These are phyloP conservation scores for Solanum arcanum DNA, from an alignment of 257 asterid species.

Conservation along the genomic window DNA sequence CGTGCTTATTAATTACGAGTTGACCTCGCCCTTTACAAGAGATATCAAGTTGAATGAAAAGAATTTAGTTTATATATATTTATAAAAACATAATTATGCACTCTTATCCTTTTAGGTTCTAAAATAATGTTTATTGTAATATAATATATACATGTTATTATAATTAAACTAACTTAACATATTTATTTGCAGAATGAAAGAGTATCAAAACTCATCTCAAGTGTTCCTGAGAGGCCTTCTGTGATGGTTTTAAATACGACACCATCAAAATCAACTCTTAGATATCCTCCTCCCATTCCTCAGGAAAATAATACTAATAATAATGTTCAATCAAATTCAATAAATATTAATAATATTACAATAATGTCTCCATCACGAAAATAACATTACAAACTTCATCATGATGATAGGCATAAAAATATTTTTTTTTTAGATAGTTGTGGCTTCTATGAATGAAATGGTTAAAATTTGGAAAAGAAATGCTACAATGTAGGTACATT, in stretches of 20 bases:
- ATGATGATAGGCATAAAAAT: conserved; percentile 20
- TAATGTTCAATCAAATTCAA: background rate
- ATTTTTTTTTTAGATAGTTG: conserved; percentile 21
- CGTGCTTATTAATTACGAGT: background rate
- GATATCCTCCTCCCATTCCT: background rate
- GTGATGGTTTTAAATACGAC: background rate
- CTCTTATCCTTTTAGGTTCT: background rate
- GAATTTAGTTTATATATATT: too few species aligned
- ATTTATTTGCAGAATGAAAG: conserved; percentile 20
- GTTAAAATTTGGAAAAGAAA: conserved; percentile 31
- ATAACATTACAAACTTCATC: background rate
- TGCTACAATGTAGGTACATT: conserved; percentile 49
- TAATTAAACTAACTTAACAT: background rate
- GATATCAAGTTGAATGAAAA: too few species aligned
- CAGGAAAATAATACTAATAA: background rate
- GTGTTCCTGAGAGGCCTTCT: conserved; percentile 16
- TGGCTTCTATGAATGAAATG: conserved; percentile 45
- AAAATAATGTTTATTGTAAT: background rate
- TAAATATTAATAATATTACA: background rate
- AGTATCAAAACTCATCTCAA: conserved; percentile 13
- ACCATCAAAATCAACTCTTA: background rate
- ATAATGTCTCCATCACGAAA: background rate
- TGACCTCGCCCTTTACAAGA: background rate
- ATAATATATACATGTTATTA: background rate
- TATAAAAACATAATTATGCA: background rate